phyloP scores from a whole-genome alignment of 2,329 filamentous ascomycete genomes.

The Calonectria pteridis region DNA sequence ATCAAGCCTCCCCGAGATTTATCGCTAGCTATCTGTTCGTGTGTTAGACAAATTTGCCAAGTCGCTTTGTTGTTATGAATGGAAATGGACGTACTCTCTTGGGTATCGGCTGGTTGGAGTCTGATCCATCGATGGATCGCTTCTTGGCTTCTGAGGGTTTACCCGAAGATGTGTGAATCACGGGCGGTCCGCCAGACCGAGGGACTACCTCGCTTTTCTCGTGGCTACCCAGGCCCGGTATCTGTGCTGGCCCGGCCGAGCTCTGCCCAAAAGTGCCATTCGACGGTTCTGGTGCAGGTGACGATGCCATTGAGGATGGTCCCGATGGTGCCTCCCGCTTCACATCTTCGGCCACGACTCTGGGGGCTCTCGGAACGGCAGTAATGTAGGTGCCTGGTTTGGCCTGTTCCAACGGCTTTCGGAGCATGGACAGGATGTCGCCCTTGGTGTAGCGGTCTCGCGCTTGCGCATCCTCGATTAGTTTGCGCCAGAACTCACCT shows the following conservation, averaged over 20 bases:
- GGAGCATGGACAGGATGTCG: conserved; percentile 64
- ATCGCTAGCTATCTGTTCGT: conserved; percentile 46
- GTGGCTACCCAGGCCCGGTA: conserved; percentile 34
- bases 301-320: conserved; percentile 17
- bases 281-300: conserved; percentile 32
- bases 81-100: conserved; percentile 56
- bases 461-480: conserved; percentile 84
- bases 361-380: conserved; percentile 5
- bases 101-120: conserved; percentile 45
- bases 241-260: conserved; percentile 20
- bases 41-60: conserved; percentile 41
- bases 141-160: conserved; percentile 54
- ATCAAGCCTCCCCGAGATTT: conserved; percentile 49
- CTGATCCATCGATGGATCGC: conserved; percentile 55
- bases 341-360: conserved; percentile 13
- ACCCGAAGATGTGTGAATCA: conserved; percentile 54
- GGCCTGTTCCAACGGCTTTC: conserved; percentile 56
- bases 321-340: conserved; percentile 37
- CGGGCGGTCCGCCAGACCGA: conserved; percentile 50
- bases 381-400: conserved; percentile 41
- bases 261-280: conserved; percentile 8
- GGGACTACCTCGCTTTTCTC: conserved; percentile 34
- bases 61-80: not conserved
- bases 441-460: conserved; percentile 83
- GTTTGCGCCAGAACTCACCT: conserved; percentile 89